A percentile compares a stretch with the other conserved stretches of the same genome.
phyloP scores from a whole-genome alignment of 768 basidiomycete species.

The Macrolepiota fuliginosa region DNA sequence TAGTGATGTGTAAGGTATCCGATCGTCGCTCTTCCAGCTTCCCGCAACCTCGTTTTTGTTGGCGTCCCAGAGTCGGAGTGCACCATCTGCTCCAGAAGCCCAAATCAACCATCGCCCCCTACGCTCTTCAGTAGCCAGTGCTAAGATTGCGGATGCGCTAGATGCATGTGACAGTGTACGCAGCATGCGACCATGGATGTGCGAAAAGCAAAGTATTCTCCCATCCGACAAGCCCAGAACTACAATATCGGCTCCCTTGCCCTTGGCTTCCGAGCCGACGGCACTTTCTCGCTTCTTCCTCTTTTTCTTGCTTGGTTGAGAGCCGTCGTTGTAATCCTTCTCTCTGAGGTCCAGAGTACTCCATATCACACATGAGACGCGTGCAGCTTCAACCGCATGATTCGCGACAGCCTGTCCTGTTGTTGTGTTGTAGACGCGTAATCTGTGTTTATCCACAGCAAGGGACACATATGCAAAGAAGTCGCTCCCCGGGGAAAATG shows the following conservation, averaged over 20 bases:
- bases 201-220: slow-evolving; percentile 57
- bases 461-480: slow-evolving; percentile 63
- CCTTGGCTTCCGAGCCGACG: slow-evolving; percentile 21
- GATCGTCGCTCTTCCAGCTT: slow-evolving; percentile 56
- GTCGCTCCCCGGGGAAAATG: slow-evolving; percentile 57
- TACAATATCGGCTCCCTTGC: slow-evolving; percentile 39
- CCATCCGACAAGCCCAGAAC: slow-evolving; percentile 63
- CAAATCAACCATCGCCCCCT: slow-evolving; percentile 38
- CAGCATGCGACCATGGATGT: slow-evolving; percentile 53
- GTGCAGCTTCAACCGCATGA: slow-evolving; percentile 51
- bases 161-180: slow-evolving; percentile 54
- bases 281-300: slow-evolving; percentile 44
- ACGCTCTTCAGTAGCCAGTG: slow-evolving; percentile 35
- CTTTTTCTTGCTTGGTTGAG: slow-evolving; percentile 51
- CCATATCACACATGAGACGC: slow-evolving; percentile 58
- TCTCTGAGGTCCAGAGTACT: slow-evolving; percentile 30
- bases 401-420: slow-evolving; percentile 58
- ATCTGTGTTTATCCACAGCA: slow-evolving; percentile 68
- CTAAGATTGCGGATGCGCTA: slow-evolving; percentile 50
- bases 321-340: slow-evolving; percentile 17
- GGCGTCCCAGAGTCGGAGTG: slow-evolving; percentile 57
- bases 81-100: slow-evolving; percentile 58
- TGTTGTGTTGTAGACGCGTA: slow-evolving; percentile 60
- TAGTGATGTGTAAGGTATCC: slow-evolving; percentile 55
- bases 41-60: slow-evolving; percentile 45